Evolutionary conservation across 305 asterid genomes (phyloP), one percentile per base, ranked within the genome.

Genomic region (Stenogyne calaminthoides): DNA sequence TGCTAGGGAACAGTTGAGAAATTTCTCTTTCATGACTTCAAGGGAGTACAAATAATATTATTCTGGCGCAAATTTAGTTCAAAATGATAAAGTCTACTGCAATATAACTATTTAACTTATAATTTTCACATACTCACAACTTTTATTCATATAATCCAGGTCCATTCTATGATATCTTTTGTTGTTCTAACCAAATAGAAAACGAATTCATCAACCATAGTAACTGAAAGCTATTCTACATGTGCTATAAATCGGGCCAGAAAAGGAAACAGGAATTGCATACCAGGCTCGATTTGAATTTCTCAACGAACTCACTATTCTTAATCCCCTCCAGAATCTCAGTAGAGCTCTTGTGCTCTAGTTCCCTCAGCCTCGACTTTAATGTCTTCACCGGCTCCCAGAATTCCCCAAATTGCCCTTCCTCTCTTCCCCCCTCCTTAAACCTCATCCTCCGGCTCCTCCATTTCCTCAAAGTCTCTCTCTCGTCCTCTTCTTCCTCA

Each of bases 201-300:
- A 66, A 51, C 4, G n/a, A 74, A 14, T 25, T 12, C 18, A 27
- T 39, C 44, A 57, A 42, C 63, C 69, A 52, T n/a, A 49, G 32
- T 34, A 58, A 57, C 60, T 63, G 37, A 39, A 32, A 58, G 68
- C n/a, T 25, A 70, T 62, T 55, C 34, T 18, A 27, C 59, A 29
- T 27, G 39, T 16, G n/a, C n/a, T 22, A 55, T 54, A 49, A 34
- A 47, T 42, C 1, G 32, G 36, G 15, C 25, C 19, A 27, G 63
- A 66, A 56, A 60, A 46, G 67, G 72, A 47, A 85, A 69, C 58
- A 71, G 16, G 75, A 64, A 71, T 68, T 11, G 55, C 85, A n/a
- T 85, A 95, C 98, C 98, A 92, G 86, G 76, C 97, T 89, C 39
- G 98, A 92, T 82, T 95, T 95, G 39, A 89, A 79, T 79, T 91